phyloP scores from a whole-genome alignment of 306 rosid genomes.

The Vigna nakashimae region DNA sequence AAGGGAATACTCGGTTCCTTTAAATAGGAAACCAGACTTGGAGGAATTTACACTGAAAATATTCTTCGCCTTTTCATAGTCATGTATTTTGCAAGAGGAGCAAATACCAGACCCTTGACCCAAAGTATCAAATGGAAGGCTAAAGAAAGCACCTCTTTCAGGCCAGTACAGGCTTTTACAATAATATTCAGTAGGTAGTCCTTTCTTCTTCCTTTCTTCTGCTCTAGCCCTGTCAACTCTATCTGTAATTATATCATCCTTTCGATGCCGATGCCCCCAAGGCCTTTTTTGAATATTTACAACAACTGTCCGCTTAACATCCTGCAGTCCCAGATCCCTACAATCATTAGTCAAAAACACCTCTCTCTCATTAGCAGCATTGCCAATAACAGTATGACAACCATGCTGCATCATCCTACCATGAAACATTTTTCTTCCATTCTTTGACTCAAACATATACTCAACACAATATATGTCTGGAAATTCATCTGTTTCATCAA shows the following conservation, averaged over 20 bases:
- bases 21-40: constrained; percentile 60
- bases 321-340: constrained; percentile 60
- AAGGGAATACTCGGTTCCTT: constrained; percentile 68
- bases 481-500: constrained; percentile 58
- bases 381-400: constrained; percentile 87
- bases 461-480: constrained; percentile 75
- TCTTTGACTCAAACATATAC: constrained; percentile 77
- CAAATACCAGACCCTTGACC: constrained; percentile 85
- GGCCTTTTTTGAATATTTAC: constrained; percentile 56
- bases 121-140: constrained; percentile 65
- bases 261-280: constrained; percentile 87
- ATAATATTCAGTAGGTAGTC: constrained; percentile 73
- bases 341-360: constrained; percentile 87
- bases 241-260: constrained; percentile 62
- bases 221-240: constrained; percentile 73
- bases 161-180: constrained; percentile 92
- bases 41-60: constrained; percentile 62
- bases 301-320: constrained; percentile 56
- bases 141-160: constrained; percentile 82
- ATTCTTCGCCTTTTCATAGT: constrained; percentile 63
- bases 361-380: constrained; percentile 86
- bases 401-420: constrained; percentile 83
- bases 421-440: constrained; percentile 79
- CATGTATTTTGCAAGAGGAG: constrained; percentile 68
- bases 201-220: constrained; percentile 86